These are phyloP conservation scores for Pseudocercospora vitis DNA, from an alignment of 2,329 filamentous ascomycete genomes.

Conservation along the genomic window DNA sequence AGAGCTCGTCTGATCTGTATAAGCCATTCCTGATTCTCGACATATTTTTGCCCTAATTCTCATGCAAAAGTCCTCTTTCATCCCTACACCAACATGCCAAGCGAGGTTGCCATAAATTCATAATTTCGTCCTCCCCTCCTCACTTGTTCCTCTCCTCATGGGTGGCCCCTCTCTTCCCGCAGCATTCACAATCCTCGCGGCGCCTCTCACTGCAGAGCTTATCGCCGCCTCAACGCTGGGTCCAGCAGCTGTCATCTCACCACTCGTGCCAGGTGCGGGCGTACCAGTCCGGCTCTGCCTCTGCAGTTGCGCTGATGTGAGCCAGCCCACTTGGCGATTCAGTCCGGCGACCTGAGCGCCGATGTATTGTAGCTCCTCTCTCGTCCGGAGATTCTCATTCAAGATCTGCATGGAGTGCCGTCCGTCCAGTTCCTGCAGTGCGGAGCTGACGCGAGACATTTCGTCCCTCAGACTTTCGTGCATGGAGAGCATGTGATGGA, in stretches of 20 bases:
- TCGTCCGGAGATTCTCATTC: constrained; percentile 61
- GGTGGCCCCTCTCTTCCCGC: constrained; percentile 15
- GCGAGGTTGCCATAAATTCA: too few species aligned
- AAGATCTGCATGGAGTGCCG: constrained; percentile 62
- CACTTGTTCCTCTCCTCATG: constrained; percentile 35
- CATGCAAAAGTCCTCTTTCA: too few species aligned
- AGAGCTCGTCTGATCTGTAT: too few species aligned
- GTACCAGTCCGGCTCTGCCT: constrained; percentile 32
- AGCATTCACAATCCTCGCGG: constrained; percentile 32
- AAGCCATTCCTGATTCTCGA: too few species aligned
- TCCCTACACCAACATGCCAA: too few species aligned
- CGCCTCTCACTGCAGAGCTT: constrained; percentile 32
- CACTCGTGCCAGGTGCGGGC: constrained; percentile 11
- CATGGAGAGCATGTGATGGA: constrained; percentile 60
- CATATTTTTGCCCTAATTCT: too few species aligned
- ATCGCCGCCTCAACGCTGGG: constrained; percentile 34
- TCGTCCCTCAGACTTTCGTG: constrained; percentile 63
- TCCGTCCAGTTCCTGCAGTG: constrained; percentile 60
- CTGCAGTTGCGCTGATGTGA: constrained; percentile 58
- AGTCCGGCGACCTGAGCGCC: constrained; percentile 60
- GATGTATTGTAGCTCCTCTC: constrained; percentile 62
- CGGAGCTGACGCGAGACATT: constrained; percentile 55
- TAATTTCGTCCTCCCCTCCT: constrained; percentile 41
- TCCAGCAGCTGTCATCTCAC: constrained; percentile 17
- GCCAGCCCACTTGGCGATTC: constrained; percentile 63